These are phyloP conservation scores for Eutrema salsugineum DNA, from an alignment of 441 rosid genomes.

Conservation along the genomic window DNA sequence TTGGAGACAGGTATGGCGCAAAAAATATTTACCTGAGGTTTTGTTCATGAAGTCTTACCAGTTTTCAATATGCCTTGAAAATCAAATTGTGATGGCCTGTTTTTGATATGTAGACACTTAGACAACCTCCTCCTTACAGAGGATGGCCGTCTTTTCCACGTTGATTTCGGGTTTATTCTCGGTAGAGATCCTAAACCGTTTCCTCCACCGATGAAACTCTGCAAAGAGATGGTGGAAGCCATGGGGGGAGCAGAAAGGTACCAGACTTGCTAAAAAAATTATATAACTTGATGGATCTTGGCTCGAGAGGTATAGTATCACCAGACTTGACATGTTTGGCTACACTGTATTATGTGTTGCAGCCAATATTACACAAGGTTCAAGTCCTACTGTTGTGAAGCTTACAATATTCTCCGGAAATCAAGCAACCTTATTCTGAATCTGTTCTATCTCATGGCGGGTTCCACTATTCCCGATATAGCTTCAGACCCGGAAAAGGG, in stretches of 20 bases:
- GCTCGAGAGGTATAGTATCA: background rate
- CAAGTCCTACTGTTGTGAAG: slow-evolving; percentile 99
- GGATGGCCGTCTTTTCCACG: slow-evolving; percentile 97
- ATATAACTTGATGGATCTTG: background rate
- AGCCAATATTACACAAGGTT: slow-evolving; percentile 96
- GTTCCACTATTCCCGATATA: slow-evolving; percentile 95
- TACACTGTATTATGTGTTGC: slow-evolving; percentile 31
- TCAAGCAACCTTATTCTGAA: slow-evolving; percentile 95
- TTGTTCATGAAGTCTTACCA: background rate
- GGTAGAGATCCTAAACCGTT: slow-evolving; percentile 98
- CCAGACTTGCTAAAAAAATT: background rate
- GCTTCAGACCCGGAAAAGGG: slow-evolving; percentile 99
- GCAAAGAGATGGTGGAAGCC: slow-evolving; percentile 99
- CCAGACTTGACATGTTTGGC: background rate
- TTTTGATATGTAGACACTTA: slow-evolving; percentile 63
- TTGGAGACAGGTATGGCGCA: slow-evolving; percentile 80
- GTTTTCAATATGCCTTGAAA: background rate
- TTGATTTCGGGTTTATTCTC: slow-evolving; percentile 95
- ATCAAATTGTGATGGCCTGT: slow-evolving; percentile 6
- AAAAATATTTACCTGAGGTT: background rate
- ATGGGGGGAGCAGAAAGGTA: slow-evolving; percentile 99
- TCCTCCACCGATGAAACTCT: slow-evolving; percentile 99
- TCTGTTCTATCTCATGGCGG: slow-evolving; percentile 95
- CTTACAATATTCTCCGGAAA: slow-evolving; percentile 96
- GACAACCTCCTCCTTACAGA: slow-evolving; percentile 98